Conservation (phyloP, 1,284 basidiomycete species). For the Cryptococcus amylolentus region DNA sequence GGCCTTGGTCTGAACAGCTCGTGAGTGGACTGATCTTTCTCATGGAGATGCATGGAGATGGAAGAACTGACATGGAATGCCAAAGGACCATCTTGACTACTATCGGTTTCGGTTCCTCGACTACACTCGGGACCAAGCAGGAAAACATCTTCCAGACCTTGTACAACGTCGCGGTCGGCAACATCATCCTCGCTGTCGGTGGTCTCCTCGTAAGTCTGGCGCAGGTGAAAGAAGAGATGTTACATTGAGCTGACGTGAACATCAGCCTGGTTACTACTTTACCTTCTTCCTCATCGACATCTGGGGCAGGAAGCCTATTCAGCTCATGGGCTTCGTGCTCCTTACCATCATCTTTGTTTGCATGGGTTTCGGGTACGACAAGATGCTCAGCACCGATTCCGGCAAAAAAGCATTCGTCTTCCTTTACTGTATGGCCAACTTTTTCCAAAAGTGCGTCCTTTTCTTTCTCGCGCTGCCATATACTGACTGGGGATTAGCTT, state of each 20-base stretch:
- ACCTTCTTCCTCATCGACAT: constrained; percentile 46
- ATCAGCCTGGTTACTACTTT: constrained; percentile 50
- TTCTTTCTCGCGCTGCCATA: neutral
- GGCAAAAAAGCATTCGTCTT: constrained; percentile 53
- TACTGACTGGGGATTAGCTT: constrained; percentile 33
- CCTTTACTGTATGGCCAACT: constrained; percentile 46
- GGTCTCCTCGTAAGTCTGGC: constrained; percentile 44
- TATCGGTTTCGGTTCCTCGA: constrained; percentile 54
- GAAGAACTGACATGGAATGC: no score
- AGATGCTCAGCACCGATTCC: constrained; percentile 57
- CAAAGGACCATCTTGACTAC: constrained; percentile 53
- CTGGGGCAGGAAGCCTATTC: constrained; percentile 50
- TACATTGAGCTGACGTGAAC: neutral
- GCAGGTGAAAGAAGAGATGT: neutral
- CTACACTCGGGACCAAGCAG: constrained; percentile 43
- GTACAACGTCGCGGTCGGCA: constrained; percentile 51
- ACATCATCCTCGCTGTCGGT: constrained; percentile 64
- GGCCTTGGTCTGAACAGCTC: constrained; percentile 57
- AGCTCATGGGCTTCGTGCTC: constrained; percentile 70
- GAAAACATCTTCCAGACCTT: constrained; percentile 48
- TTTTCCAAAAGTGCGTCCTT: neutral
- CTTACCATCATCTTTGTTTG: constrained; percentile 51
- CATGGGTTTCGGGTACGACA: constrained; percentile 67
- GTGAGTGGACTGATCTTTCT: no score
- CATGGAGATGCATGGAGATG: no score